Conservation (phyloP, 495 filamentous ascomycete genomes). For the Penicillium chermesinum region DNA sequence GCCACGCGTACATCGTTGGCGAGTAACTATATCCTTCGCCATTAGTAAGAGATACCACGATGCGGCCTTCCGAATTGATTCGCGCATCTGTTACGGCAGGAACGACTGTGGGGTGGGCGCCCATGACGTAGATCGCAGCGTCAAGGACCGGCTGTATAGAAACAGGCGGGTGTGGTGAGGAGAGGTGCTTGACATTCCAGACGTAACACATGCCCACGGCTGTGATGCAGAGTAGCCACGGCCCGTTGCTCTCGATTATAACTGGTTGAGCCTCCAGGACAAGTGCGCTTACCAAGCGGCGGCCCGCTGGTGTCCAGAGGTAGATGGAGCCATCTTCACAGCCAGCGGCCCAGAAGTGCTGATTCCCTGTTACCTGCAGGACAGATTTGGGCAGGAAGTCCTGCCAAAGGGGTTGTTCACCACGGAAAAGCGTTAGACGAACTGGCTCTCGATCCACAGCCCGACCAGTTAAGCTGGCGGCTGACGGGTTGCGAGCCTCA, state of each 20-base stretch:
- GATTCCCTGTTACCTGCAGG: conserved; percentile 81
- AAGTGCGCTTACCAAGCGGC: conserved; percentile 75
- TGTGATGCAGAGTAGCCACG: conserved; percentile 83
- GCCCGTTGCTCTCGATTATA: conserved; percentile 82
- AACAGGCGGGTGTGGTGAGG: conserved; percentile 80
- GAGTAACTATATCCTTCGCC: conserved; percentile 92
- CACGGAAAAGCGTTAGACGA: conserved; percentile 70
- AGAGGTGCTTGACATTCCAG: conserved; percentile 85
- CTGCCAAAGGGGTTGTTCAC: conserved; percentile 86
- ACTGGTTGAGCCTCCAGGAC: conserved; percentile 90
- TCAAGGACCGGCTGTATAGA: conserved; percentile 89
- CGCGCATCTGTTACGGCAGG: conserved; percentile 85
- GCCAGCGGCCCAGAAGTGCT: conserved; percentile 83
- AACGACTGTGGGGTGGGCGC: conserved; percentile 62
- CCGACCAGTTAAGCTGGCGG: conserved; percentile 51
- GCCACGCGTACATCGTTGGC: conserved; percentile 80
- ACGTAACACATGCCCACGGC: conserved; percentile 86
- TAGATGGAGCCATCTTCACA: conserved; percentile 94
- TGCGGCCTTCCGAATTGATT: conserved; percentile 76
- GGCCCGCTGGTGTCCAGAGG: conserved; percentile 91
- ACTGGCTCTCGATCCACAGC: conserved; percentile 69
- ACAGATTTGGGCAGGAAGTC: conserved; percentile 83
- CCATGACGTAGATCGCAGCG: conserved; percentile 65
- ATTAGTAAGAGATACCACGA: conserved; percentile 82
- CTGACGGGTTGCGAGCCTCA: conserved; percentile 67